A percentile compares a stretch with the other conserved stretches of the same genome.
Conservation (phyloP, 768 basidiomycete species). For the Rhodotorula graminis region DNA sequence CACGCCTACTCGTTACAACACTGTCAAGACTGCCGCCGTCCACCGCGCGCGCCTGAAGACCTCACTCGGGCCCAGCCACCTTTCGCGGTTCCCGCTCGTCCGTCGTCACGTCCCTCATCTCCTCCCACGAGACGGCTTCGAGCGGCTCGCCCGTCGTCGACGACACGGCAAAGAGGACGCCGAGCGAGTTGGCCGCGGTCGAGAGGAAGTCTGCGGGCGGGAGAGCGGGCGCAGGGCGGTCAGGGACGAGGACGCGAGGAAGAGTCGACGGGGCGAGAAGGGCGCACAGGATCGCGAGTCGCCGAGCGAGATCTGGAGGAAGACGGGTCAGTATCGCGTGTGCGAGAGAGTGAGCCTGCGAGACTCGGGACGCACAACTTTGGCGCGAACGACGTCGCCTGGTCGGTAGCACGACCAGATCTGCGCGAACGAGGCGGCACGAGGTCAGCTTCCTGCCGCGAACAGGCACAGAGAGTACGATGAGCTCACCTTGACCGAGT, state of each 20-base stretch:
- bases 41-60: no score
- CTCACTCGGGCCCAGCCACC: slow-evolving; percentile 45
- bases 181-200: slow-evolving; percentile 81
- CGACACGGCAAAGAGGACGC: slow-evolving; percentile 73
- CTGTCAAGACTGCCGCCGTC: not conserved
- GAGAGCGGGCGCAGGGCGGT: no score
- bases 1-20: not conserved
- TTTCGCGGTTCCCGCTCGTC: slow-evolving; percentile 48
- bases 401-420: slow-evolving; percentile 86
- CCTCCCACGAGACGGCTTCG: slow-evolving; percentile 48
- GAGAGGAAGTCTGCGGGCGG: slow-evolving; percentile 63
- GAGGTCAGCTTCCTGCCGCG: not conserved
- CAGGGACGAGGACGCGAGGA: not conserved
- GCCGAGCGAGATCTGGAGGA: slow-evolving; percentile 73
- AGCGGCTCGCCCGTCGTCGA: slow-evolving; percentile 45
- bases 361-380: slow-evolving; percentile 60
- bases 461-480: not conserved
- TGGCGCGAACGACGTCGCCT: slow-evolving; percentile 79
- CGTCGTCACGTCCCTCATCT: slow-evolving; percentile 49
- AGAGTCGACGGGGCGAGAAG: not conserved
- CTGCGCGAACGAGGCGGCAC: slow-evolving; percentile 43
- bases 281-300: slow-evolving; percentile 67
- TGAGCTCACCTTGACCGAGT: slow-evolving; percentile 57
- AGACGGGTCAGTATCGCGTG: not conserved
- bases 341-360: not conserved